phyloP scores from a whole-genome alignment of 176 grass and related monocot genomes.

The Melocanna baccifera region DNA sequence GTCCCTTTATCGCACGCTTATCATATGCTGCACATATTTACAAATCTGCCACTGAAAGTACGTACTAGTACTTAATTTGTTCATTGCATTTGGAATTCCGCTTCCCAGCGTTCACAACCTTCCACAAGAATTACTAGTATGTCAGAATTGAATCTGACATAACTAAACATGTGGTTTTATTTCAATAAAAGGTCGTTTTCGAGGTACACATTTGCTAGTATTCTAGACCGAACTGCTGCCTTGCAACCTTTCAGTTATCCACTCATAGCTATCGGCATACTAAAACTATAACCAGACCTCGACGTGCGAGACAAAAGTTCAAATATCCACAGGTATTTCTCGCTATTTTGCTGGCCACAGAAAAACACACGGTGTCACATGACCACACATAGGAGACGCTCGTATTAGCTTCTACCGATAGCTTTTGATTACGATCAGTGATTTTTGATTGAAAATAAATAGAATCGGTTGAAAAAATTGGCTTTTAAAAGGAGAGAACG shows the following conservation, averaged over 20 bases:
- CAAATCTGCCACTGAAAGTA: conserved; percentile 5
- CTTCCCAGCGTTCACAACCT: background rate
- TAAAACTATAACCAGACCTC: background rate
- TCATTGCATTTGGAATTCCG: background rate
- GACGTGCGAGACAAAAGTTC: background rate
- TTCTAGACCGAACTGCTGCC: background rate
- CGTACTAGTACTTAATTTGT: background rate
- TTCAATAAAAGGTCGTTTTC: background rate
- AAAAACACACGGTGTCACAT: background rate
- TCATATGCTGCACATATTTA: background rate
- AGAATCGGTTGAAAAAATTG: too few relatives aligned
- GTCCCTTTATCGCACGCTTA: conserved; percentile 23
- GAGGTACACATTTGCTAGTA: background rate
- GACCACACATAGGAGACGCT: background rate
- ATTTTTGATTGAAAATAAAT: too few relatives aligned
- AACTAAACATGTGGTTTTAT: background rate
- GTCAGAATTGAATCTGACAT: background rate
- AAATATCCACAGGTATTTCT: background rate
- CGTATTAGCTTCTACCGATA: too few relatives aligned
- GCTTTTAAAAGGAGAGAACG: too few relatives aligned
- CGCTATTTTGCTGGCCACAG: conserved; percentile 20
- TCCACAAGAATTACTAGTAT: background rate
- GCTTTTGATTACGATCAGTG: fast-evolving
- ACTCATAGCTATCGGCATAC: background rate
- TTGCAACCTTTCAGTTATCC: background rate